Base-by-base conservation (phyloP, 345 rosid species). In the Theobroma cacao region DNA sequence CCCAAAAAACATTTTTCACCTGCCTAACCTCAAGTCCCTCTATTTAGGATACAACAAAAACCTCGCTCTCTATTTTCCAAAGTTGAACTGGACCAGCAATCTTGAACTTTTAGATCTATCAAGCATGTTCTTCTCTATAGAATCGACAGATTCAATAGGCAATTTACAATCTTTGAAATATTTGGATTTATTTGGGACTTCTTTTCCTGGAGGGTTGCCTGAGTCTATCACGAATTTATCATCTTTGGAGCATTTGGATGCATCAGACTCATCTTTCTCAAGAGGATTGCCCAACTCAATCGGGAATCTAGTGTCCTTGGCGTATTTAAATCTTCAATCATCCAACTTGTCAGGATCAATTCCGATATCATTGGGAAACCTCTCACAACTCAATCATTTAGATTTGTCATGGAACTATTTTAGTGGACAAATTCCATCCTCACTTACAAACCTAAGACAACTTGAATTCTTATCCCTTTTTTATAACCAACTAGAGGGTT, bases 1-100 rank as follows among this genome's bases (percentile, higher is more conserved):
- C 11, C 81, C 87, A 5, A 15, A 2, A 61, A n/a, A n/a, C 2
- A 18, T 80, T 15, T 82, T 82, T 30, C 75, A 2, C 47, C 36
- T 72, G 0, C 79, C 70, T 20, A 20, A 65, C 34, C 55, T 65
- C 14, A 24, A 74, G 33, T 11, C 1, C 2, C 30, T 74, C 15
- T 1, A 30, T 2, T 56, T 58, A 38, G 24, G 28, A 12, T 0
- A 3, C 2, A 52, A 52, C 1, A 0, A 12, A 12, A 18, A 55
- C 20, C 33, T 58, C 26, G 13, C 36, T 15, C 53, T 75, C 45
- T 40, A 20, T 28, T 20, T 59, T 36, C 66, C 79, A 1, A 22
- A 75, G n/a, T 28, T 26, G 5, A 78, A 72, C 26, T 14, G 70
- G 53, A 74, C 33, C 45, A 30, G 68, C 33, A 73, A 55, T 14